Conservation (phyloP, 2,329 filamentous ascomycete species). For the Aspergillus sp. region DNA sequence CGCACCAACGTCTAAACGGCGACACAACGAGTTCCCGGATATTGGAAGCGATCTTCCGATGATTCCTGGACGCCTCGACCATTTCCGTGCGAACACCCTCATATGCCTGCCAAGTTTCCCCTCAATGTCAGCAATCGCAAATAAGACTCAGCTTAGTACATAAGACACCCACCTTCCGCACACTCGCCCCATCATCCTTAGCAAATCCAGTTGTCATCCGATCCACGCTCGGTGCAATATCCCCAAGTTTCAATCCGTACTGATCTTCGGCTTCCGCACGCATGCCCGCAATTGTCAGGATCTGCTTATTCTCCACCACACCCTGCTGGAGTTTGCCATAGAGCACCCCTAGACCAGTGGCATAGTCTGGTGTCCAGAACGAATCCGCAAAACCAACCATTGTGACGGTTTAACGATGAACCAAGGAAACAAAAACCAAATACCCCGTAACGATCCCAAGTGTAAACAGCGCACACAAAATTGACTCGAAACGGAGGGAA, state of each 20-base stretch:
- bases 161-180: conserved; percentile 68
- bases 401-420: conserved; percentile 26
- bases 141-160: conserved; percentile 25
- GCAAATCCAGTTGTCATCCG: conserved; percentile 78
- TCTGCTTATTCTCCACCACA: conserved; percentile 88
- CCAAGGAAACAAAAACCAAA: conserved; percentile 1
- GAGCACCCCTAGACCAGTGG: conserved; percentile 87
- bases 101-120: conserved; percentile 62
- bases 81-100: conserved; percentile 90
- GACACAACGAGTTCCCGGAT: conserved; percentile 93
- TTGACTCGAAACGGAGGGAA: neutral
- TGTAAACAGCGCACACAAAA: neutral
- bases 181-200: conserved; percentile 90
- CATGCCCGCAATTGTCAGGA: conserved; percentile 85
- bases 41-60: conserved; percentile 92
- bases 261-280: conserved; percentile 91
- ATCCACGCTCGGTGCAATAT: conserved; percentile 78
- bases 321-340: conserved; percentile 97
- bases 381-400: conserved; percentile 92
- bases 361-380: conserved; percentile 98
- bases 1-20: conserved; percentile 93
- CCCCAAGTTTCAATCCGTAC: conserved; percentile 74
- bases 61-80: conserved; percentile 81
- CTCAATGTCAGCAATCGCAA: neutral
- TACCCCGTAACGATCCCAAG: neutral